Base-by-base conservation (phyloP, 768 basidiomycete species). In the Fibroporia radiculosa region DNA sequence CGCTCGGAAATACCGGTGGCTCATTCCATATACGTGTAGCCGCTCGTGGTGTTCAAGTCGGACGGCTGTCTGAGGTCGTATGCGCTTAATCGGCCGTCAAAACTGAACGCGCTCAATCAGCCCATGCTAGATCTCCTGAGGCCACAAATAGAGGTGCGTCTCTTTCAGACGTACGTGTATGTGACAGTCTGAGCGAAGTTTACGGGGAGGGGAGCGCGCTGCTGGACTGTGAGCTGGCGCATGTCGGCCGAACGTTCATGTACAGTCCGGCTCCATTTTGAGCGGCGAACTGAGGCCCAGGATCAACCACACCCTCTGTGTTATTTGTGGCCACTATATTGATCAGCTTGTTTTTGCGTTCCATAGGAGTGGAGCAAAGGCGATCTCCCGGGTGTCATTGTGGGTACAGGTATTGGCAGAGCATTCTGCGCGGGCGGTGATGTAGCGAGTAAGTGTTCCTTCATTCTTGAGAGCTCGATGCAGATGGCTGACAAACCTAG, bases 351-450 rank as follows among this genome's bases (percentile, higher is more conserved):
- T 18, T 31, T 37, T 22, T 25, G 36, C 28, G 11, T 10, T 12
- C 29, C 45, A n/a, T n/a, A 91, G 88, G 77, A 80, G 70, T 91
- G 88, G 86, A 72, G 75, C 48, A 65, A 72, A 27, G 80, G 87
- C 23, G 74, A 82, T 40, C 72, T 89, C 6, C 80, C 80, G 53
- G 74, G 76, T 45, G 72, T 83, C 23, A 77, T 96, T 48, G 73
- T 90, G 28, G 85, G 83, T 26, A 74, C 75, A 25, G 87, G 86
- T 19, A 62, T 64, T 11, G 84, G 82, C 3, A 72, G 80, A 47
- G 88, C 84, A 11, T 98, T 97, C 61, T 98, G 93, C 57, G 84
- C 89, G 5, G 96, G 96, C 12, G 96, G 96, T 34, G 96, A 99
- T 64, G 87, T 99, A 46, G 82, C 78, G 48, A 69, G 95, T 93